Conservation (phyloP, 1,139 yeast genomes). For the Debaryomyces subglobosus region DNA sequence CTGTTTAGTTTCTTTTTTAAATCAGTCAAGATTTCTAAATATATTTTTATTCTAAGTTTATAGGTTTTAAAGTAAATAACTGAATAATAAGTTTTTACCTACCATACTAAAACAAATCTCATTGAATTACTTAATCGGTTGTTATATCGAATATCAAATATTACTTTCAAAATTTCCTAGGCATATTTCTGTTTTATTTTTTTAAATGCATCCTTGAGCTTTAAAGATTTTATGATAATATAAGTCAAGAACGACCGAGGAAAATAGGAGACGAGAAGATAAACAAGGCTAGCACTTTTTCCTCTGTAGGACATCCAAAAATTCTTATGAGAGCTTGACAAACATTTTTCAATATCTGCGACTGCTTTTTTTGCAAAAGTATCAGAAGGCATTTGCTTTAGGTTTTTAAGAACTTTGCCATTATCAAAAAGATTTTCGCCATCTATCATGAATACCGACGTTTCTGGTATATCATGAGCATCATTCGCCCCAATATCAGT, state of each 20-base stretch:
- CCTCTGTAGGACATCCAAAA: slow-evolving; percentile 1
- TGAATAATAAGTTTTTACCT: no score
- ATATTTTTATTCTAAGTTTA: no score
- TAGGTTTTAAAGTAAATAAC: no score
- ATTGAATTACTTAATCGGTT: no score
- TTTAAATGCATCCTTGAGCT: neutral
- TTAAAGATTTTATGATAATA: neutral
- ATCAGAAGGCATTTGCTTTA: neutral
- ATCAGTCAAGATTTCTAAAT: no score
- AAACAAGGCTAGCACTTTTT: slow-evolving; percentile 1
- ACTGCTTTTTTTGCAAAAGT: slow-evolving; percentile 2
- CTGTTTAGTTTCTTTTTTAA: no score
- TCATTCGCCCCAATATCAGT: slow-evolving; percentile 6
- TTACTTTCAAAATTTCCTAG: neutral
- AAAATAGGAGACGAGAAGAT: neutral
- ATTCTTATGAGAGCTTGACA: neutral
- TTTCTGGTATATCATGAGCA: neutral
- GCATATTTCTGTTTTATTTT: slow-evolving; percentile 1
- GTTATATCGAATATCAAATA: neutral
- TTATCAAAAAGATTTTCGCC: neutral
- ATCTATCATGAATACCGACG: neutral
- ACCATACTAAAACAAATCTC: no score
- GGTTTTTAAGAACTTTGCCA: neutral
- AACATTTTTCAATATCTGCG: neutral
- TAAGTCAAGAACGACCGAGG: slow-evolving; percentile 1